Evolutionary conservation across 192 early-diverging fungal species (phyloP).

Genomic region (Pilobolus umbonatus): DNA sequence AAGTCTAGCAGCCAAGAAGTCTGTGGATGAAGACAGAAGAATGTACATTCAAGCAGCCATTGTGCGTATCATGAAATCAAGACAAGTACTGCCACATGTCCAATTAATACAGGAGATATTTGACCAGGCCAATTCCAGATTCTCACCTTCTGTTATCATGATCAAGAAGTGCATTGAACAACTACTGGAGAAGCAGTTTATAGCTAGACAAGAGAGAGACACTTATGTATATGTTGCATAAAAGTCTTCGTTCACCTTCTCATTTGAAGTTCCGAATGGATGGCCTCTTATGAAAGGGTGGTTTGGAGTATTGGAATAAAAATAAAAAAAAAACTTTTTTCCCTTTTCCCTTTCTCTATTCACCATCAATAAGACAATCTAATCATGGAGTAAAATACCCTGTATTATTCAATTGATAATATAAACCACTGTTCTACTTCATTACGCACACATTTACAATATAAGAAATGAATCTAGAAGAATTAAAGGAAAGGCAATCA

Average conservation of each 20-base stretch:
- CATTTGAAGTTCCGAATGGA: no score
- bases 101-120: constrained; percentile 74
- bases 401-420: not conserved
- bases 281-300: no score
- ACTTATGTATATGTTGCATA: constrained; percentile 67
- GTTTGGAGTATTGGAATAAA: no score
- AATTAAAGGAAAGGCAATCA: constrained; percentile 56
- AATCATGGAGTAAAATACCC: constrained; percentile 1
- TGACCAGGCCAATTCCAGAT: constrained; percentile 61
- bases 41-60: constrained; percentile 80
- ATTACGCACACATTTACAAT: not conserved
- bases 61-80: constrained; percentile 84
- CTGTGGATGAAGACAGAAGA: constrained; percentile 76
- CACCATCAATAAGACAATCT: not conserved
- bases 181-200: constrained; percentile 81
- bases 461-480: constrained; percentile 36
- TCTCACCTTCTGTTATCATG: constrained; percentile 62
- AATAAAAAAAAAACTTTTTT: not conserved
- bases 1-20: constrained; percentile 48
- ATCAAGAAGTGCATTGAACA: constrained; percentile 86
- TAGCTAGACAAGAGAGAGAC: constrained; percentile 59
- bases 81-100: constrained; percentile 59
- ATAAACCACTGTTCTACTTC: not conserved
- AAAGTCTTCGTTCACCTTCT: not conserved
- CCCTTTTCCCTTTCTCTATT: not conserved